Percentiles rank a stretch among this genome's conserved stretches.
Conservation (phyloP, 2,329 filamentous ascomycete species). For the Chaetomiaceae sp. region DNA sequence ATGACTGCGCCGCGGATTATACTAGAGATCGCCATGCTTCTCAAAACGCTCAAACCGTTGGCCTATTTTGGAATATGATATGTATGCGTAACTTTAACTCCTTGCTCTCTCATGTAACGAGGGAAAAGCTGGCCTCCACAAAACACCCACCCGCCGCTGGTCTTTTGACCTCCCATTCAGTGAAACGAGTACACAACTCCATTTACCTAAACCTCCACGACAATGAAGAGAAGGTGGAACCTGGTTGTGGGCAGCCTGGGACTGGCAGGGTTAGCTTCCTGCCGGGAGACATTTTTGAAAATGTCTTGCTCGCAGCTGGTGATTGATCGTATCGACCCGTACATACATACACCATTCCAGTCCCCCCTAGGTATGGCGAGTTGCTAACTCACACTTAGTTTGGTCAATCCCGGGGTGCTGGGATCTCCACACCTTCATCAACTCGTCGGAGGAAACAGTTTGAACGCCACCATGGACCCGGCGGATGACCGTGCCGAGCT, state of each 20-base stretch:
- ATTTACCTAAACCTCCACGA: too few relatives aligned
- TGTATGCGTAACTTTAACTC: too few relatives aligned
- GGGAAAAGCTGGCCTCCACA: too few relatives aligned
- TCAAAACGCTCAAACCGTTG: background rate
- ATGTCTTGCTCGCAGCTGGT: constrained; percentile 21
- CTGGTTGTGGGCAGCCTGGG: background rate
- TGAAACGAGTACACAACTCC: too few relatives aligned
- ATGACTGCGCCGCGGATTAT: background rate
- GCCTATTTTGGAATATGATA: background rate
- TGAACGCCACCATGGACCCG: constrained; percentile 20
- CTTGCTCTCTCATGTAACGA: too few relatives aligned
- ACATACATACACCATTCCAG: background rate
- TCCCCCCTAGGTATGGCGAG: background rate
- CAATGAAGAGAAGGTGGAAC: background rate
- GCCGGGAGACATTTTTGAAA: background rate
- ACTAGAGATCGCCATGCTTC: background rate
- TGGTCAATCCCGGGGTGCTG: constrained; percentile 15
- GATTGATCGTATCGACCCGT: constrained; percentile 25
- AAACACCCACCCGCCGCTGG: too few relatives aligned
- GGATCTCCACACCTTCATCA: constrained; percentile 21
- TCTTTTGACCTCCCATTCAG: too few relatives aligned
- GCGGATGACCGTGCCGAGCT: constrained; percentile 5
- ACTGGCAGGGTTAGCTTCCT: background rate
- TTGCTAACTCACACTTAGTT: background rate
- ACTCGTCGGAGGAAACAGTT: constrained; percentile 21